These are phyloP conservation scores for Colletotrichum camelliae DNA, from an alignment of 2,329 filamentous ascomycete species.

Conservation along the genomic window DNA sequence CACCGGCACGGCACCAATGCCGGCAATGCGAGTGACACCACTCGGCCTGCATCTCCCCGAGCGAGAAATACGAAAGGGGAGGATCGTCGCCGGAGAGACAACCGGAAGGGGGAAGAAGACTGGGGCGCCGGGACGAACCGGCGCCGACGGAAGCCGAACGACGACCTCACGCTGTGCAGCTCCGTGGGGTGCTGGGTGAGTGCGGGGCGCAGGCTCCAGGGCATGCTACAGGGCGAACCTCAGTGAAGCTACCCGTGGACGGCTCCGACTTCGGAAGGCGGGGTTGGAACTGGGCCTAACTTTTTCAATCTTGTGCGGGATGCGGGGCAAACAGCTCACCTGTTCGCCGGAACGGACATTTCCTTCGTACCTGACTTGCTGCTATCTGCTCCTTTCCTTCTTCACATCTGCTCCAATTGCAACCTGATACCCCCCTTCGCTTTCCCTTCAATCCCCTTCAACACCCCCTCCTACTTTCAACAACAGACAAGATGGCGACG, in stretches of 20 bases:
- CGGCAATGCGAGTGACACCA: neutral
- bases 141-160: conserved; percentile 11
- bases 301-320: conserved; percentile 22
- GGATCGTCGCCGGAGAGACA: neutral
- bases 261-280: conserved; percentile 43
- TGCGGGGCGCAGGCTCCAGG: neutral
- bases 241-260: neutral
- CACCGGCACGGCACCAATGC: neutral
- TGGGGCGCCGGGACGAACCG: conserved; percentile 13
- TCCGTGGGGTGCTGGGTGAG: neutral
- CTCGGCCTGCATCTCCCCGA: neutral
- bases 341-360: neutral
- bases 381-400: neutral
- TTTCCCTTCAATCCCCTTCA: neutral
- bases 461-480: neutral
- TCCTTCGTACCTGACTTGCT: neutral
- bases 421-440: neutral
- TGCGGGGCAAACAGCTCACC: conserved; percentile 20
- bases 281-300: conserved; percentile 32
- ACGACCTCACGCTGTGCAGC: neutral
- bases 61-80: neutral
- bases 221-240: neutral
- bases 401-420: neutral
- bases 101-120: neutral
- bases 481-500: conserved; percentile 61